phyloP scores from a whole-genome alignment of 208 protist genomes.

The Phytomonas sp. region DNA sequence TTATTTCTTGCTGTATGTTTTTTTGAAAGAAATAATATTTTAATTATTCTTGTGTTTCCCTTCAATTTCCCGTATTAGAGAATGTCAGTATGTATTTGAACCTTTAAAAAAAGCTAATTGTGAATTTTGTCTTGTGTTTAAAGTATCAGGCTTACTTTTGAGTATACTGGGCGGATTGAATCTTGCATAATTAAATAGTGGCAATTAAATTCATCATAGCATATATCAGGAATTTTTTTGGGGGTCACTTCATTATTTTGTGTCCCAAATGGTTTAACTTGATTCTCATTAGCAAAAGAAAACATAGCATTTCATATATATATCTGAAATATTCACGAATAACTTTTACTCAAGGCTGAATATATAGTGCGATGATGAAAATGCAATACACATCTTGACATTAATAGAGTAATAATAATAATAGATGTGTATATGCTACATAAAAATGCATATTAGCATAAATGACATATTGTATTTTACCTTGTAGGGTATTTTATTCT shows the following conservation, averaged over 20 bases:
- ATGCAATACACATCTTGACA: neutral
- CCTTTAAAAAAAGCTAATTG: neutral
- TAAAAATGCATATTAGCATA: neutral
- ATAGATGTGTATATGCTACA: neutral
- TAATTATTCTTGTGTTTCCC: neutral
- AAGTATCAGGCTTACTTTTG: neutral
- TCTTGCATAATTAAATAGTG: neutral
- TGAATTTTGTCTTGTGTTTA: neutral
- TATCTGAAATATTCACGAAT: too few relatives aligned
- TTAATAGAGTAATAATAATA: neutral
- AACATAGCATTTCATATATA: too few relatives aligned
- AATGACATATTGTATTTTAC: neutral
- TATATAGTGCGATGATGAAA: conserved; percentile 5
- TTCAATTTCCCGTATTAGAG: neutral
- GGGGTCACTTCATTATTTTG: neutral
- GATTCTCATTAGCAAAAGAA: neutral
- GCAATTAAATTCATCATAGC: neutral
- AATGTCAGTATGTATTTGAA: neutral
- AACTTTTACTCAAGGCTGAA: too few relatives aligned
- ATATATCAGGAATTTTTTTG: neutral
- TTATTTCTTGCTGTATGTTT: neutral
- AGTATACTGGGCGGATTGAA: neutral
- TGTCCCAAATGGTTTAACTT: neutral
- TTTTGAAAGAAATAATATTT: neutral
- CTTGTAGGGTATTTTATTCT: neutral